Evolutionary conservation across 306 rosid species (phyloP), one percentile per base, ranked within the genome.

Genomic region (Astragalus glycyphyllos): DNA sequence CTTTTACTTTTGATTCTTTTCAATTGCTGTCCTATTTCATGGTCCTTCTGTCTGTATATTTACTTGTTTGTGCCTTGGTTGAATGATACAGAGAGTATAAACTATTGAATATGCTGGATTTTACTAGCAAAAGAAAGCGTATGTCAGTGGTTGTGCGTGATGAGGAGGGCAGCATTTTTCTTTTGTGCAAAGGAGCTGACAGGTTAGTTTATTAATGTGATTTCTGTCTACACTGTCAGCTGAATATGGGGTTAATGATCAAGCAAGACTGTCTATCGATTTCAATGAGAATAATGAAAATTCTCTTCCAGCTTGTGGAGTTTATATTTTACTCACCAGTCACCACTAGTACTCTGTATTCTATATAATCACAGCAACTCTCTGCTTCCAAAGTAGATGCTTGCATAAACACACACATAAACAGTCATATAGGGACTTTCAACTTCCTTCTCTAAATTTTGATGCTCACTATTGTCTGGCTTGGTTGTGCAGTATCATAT

Each of bases 171-270:
- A 87, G 76, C 40, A 74, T 87, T 72, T 63, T 87, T 73, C 96
- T 94, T 78, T 60, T 91, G 5, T 87, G 97, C 96, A 95, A 91
- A 87, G 99, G 99, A 77, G 99, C 99, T 79, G 99, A 95, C 85
- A 95, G 97, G 99, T 95, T 77, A 85, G 95, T 78, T 58, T 61
- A 55, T 14, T 26, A 46, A 79, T 75, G 11, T 46, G 63, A 47
- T 51, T 75, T 74, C 68, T 71, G 70, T 71, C 53, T 55, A 16
- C 17, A 23, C 53, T 42, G 31, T 56, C 50, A 41, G 61, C 59
- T 20, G 58, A 77, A 59, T 26, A 20, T 50, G 53, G 26, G 58
- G 71, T 57, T 69, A 40, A 74, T 67, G 63, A 26, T 49, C 65
- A 17, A 53, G 57, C 34, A 68, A 49, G 51, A 46, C 42, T 12